Conservation (phyloP, 768 basidiomycete genomes). For the Ramaria rubella region DNA sequence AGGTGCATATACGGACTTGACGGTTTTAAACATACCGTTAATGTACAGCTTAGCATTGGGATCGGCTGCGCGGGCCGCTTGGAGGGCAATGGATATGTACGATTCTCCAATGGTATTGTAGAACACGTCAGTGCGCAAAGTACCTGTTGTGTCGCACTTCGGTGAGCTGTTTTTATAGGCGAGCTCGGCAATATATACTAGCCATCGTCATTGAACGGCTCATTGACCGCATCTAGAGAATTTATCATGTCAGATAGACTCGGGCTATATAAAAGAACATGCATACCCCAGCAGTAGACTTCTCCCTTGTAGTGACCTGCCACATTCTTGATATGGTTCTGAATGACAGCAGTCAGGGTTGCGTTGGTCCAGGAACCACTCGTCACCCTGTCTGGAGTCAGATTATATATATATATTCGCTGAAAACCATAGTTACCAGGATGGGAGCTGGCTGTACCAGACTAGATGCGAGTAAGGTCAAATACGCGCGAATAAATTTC, state of each 20-base stretch:
- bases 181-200: background rate
- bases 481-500: background rate
- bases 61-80: constrained; percentile 48
- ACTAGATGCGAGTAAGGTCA: constrained; percentile 31
- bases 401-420: background rate
- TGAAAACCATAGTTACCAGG: constrained; percentile 26
- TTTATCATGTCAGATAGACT: background rate
- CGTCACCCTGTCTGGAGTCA: constrained; percentile 5
- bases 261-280: background rate
- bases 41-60: constrained; percentile 52
- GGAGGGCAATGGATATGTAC: constrained; percentile 48
- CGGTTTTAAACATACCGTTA: constrained; percentile 15
- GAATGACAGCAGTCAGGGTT: constrained; percentile 28
- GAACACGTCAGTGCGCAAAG: constrained; percentile 47
- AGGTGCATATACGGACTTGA: too few species aligned
- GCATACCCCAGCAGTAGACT: constrained; percentile 39
- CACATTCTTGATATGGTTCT: constrained; percentile 42
- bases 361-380: constrained; percentile 12
- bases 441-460: constrained; percentile 48
- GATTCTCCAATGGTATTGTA: constrained; percentile 41
- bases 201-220: constrained; percentile 54
- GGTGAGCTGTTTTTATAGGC: background rate
- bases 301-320: constrained; percentile 50
- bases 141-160: constrained; percentile 22
- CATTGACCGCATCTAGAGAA: constrained; percentile 49